Evolutionary conservation across 1,284 basidiomycete species (phyloP), one percentile per base, ranked within the genome.

Genomic region (Athelia sp.): DNA sequence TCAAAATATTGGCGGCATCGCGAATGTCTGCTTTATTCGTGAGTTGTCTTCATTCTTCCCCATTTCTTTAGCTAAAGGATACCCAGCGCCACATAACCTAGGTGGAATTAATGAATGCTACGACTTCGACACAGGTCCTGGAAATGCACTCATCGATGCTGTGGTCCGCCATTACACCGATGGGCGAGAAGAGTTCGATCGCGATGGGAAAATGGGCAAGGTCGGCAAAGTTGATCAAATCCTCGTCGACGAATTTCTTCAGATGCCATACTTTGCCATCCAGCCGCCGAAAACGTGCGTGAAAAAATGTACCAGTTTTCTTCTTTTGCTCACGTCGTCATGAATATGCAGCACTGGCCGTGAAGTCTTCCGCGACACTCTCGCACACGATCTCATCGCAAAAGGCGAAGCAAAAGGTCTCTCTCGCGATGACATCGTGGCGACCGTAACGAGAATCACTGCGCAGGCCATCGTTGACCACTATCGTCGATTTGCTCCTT

Each of bases 11-110:
- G 48, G 47, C 18, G 42, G 42, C n/a, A 45, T 49, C 42, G 47
- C 47, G 19, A 49, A 49, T 31, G 48, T 49, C 14, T 49, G 48
- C 43, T 46, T 49, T 31, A 45, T 46, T 26, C 48, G 36, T 40
- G 36, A 40, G 36, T n/a, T 6, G 4, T n/a, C 36, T 40, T 21
- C 8, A 17, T 21, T 40, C 36, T 9, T 40, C 8, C n/a, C 15
- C n/a, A 8, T 6, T 40, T 21, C n/a, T 40, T 4, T 40, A n/a
- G 36, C 19, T 40, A n/a, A 40, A 8, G 15, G 26, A 6, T 4
- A 13, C n/a, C 6, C 19, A 40, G 36, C 48, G 3, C 42, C 48
- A 14, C 38, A 45, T 31, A 17, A 21, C n/a, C 38, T 46, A 19
- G 47, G 47, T 1, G 42, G 47, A 13, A 21, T 45, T 4, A 42